These are phyloP conservation scores for Priceomyces fermenticarens DNA, from an alignment of 805 yeast genomes.

Conservation along the genomic window DNA sequence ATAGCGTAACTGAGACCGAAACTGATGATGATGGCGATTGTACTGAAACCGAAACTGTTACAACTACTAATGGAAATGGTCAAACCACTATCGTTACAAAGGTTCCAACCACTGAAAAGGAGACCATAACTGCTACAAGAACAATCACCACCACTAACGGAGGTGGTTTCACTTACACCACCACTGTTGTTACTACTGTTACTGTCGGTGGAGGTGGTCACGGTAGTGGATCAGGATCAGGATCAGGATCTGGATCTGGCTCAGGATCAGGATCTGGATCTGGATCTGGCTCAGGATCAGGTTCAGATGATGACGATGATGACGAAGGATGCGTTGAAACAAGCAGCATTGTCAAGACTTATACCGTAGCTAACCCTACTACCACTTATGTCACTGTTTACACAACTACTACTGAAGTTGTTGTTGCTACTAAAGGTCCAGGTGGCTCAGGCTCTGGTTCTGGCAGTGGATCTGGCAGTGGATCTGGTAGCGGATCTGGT, in stretches of 20 bases:
- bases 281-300: not conserved
- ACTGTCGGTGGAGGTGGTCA: not conserved
- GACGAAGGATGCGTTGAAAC: slow-evolving; percentile 3
- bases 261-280: slow-evolving; percentile 3
- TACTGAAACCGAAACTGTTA: slow-evolving; percentile 4
- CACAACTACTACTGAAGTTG: not conserved
- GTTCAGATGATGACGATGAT: slow-evolving; percentile 2
- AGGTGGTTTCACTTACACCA: not conserved
- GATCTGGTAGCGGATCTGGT: slow-evolving; percentile 1
- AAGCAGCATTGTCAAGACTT: not conserved
- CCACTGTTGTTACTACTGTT: slow-evolving; percentile 1
- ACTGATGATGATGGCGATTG: slow-evolving; percentile 1
- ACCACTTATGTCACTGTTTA: slow-evolving; percentile 4
- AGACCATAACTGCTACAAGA: not conserved
- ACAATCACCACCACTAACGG: slow-evolving; percentile 1
- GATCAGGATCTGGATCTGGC: not conserved
- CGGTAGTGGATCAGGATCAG: not conserved
- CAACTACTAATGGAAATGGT: slow-evolving; percentile 1
- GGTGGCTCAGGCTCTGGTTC: slow-evolving; percentile 1
- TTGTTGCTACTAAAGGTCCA: not conserved
- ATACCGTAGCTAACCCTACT: not conserved
- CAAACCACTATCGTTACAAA: not conserved
- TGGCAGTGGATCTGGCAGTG: not conserved
- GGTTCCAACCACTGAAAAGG: not conserved
- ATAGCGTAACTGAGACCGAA: not conserved